Evolutionary conservation across 1,139 yeast genomes (phyloP).

Genomic region (Meyerozyma athensensis): DNA sequence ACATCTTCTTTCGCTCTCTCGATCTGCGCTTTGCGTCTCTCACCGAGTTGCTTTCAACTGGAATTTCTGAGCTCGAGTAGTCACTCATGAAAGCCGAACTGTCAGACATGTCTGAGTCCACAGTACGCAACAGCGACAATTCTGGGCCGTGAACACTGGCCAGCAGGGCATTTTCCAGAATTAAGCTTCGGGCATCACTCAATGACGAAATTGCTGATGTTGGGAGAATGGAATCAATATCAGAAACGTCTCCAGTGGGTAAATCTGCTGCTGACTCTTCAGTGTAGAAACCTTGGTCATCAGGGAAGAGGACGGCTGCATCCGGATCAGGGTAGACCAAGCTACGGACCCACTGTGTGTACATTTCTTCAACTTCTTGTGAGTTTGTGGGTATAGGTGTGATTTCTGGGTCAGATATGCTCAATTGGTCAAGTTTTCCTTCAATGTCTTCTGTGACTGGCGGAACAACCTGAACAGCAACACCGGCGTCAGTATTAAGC

Average conservation of each 20-base stretch:
- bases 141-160: background rate
- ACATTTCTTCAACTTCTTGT: constrained; percentile 12
- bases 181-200: background rate
- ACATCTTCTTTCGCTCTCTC: constrained; percentile 7
- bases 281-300: constrained; percentile 42
- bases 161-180: background rate
- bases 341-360: constrained; percentile 27
- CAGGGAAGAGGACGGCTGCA: constrained; percentile 18
- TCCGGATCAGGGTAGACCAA: constrained; percentile 31
- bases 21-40: constrained; percentile 6
- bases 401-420: constrained; percentile 11
- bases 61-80: constrained; percentile 4
- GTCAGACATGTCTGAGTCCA: constrained; percentile 15
- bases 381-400: constrained; percentile 8
- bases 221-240: constrained; percentile 22
- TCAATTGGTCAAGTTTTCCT: constrained; percentile 11
- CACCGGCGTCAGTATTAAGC: constrained; percentile 3
- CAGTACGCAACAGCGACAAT: constrained; percentile 6
- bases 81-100: constrained; percentile 18
- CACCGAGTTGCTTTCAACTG: background rate
- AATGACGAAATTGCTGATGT: constrained; percentile 2
- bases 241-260: constrained; percentile 21
- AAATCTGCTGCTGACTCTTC: constrained; percentile 18
- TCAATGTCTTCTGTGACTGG: constrained; percentile 14
- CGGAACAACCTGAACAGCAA: constrained; percentile 17